Percentiles rank a stretch among this genome's conserved stretches.
Conservation (phyloP, 345 rosid species). For the Rhizophora apiculata region DNA sequence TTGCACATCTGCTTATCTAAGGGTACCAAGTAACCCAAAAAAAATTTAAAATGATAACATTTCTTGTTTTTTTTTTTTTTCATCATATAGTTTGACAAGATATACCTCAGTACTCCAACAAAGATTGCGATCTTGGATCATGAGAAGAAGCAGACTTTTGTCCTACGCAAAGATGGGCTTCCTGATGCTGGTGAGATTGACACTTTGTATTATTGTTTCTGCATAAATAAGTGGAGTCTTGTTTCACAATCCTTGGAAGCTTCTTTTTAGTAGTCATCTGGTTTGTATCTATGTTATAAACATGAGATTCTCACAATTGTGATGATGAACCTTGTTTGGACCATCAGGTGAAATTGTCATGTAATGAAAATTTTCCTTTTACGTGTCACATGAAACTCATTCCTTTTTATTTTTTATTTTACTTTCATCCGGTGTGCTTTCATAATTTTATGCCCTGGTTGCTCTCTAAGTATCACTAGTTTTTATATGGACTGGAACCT, state of each 20-base stretch:
- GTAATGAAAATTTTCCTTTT: neutral
- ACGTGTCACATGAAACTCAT: neutral
- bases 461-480: too few species aligned
- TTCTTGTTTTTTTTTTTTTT: constrained; percentile 1
- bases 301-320: neutral
- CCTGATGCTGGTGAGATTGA: constrained; percentile 83
- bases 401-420: neutral
- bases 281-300: neutral
- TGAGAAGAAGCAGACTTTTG: constrained; percentile 92
- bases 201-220: neutral
- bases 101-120: constrained; percentile 37
- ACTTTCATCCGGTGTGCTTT: too few species aligned
- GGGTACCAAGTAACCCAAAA: neutral
- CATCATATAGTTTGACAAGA: constrained; percentile 20
- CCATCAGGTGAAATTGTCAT: neutral
- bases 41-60: neutral
- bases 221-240: neutral
- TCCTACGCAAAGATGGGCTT: constrained; percentile 90
- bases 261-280: neutral
- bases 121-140: constrained; percentile 94
- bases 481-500: too few species aligned
- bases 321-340: neutral
- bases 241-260: neutral
- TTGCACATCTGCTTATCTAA: neutral
- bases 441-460: too few species aligned